Percentiles rank a stretch among this genome's conserved stretches.
These are phyloP conservation scores for Colletotrichum neosansevieriae DNA, from an alignment of 2,329 filamentous ascomycete genomes.

Conservation along the genomic window DNA sequence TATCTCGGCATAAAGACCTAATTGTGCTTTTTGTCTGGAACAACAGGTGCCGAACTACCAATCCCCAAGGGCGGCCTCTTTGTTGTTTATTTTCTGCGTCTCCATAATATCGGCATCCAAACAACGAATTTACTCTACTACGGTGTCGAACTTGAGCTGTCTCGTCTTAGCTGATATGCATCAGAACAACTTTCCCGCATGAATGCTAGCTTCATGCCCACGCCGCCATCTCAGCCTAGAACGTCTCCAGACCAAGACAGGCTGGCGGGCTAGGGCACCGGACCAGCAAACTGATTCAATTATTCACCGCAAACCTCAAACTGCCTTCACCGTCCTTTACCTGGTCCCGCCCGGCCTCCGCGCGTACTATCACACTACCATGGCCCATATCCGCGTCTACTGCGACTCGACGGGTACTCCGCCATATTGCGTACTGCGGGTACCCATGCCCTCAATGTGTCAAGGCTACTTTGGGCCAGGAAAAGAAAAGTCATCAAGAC, in stretches of 20 bases:
- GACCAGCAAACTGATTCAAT: slow-evolving; percentile 22
- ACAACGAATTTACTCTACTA: not conserved
- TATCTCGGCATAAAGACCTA: not conserved
- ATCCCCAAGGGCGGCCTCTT: slow-evolving; percentile 27
- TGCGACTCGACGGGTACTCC: slow-evolving; percentile 13
- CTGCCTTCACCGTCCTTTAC: slow-evolving; percentile 24
- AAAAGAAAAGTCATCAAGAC: slow-evolving; percentile 15
- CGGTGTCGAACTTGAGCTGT: not conserved
- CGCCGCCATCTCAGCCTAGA: slow-evolving; percentile 23
- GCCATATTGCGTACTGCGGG: not conserved
- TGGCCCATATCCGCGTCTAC: slow-evolving; percentile 17
- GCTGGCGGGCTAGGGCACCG: slow-evolving; percentile 15
- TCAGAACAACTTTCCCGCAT: slow-evolving; percentile 27
- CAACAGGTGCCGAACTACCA: slow-evolving; percentile 18
- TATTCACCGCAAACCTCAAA: slow-evolving; percentile 34
- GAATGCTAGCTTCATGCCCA: slow-evolving; percentile 20
- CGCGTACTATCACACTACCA: not conserved
- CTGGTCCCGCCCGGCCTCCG: slow-evolving; percentile 8
- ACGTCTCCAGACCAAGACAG: slow-evolving; percentile 1
- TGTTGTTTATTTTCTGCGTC: slow-evolving; percentile 15
- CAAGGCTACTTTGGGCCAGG: slow-evolving; percentile 8
- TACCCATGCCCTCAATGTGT: slow-evolving; percentile 18
- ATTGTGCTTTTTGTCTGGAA: slow-evolving; percentile 17
- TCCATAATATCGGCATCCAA: slow-evolving; percentile 10
- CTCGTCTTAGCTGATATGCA: slow-evolving; percentile 3